Base-by-base conservation (phyloP, 2,329 filamentous ascomycete species). In the Penicillium palitans region DNA sequence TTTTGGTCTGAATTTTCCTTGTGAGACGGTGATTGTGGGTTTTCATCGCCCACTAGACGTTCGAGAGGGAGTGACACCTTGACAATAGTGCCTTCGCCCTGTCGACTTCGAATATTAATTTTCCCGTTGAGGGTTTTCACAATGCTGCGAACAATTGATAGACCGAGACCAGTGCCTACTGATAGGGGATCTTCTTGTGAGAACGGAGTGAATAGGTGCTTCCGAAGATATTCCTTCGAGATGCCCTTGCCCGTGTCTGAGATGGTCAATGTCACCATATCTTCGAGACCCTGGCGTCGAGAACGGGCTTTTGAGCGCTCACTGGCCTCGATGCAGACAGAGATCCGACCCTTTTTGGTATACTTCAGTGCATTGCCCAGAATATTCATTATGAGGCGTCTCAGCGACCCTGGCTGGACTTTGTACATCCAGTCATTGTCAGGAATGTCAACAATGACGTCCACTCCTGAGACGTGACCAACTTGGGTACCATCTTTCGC, bases 171-270 rank as follows among this genome's bases (percentile, higher is more conserved):
- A 0, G 83, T 82, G 0, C 87, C 87, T 0, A 82, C 79, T 0
- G 80, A 76, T 0, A 88, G 69, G 0, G 74, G 66, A 44, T 87
- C 79, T 64, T 89, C 87, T 60, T 89, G 87, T 0, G 79, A 73
- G 61, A 89, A 89, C 0, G 86, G 83, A 0, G 79, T 81, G 65
- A 85, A 89, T 0, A 88, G 70, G 10, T 79, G 78, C 12, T 83
- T 79, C n/a, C 78, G 75, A 4, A 88, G 74, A 60, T 83, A 90
- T 7, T 86, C 81, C 0, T 81, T 73, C 0, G 79, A 79, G 17
- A 90, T 90, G 0, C 87, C 87, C 21, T 78, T 78, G 1, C 87
- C 87, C 0, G 86, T 86, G 60, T 90, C 87, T 0, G 76, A 75
- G 1, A 90, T 80, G 0, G 76, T 80, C 3, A 82, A 60, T 39